Evolutionary conservation across 306 rosid genomes (phyloP), one percentile per base, ranked within the genome.

Genomic region (Pyrus betulifolia): DNA sequence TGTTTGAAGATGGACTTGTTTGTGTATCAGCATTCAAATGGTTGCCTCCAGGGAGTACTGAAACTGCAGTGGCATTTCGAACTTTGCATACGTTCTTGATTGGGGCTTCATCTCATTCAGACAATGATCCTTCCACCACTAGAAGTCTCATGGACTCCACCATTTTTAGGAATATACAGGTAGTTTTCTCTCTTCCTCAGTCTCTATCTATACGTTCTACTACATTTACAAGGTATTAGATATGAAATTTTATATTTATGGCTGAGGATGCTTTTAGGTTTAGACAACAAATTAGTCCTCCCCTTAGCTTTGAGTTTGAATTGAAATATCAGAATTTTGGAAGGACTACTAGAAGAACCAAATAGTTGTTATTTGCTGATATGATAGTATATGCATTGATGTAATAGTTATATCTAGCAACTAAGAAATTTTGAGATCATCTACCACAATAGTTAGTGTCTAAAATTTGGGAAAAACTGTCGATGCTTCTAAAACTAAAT

Each of bases 21-120:
- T 92, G 87, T 84, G 96, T 92, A 6, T 95, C 98, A 12, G 89
- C 93, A 72, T 92, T 87, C 89, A 92, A 95, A 85, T 95, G 97
- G 93, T 68, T 95, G 72, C 95, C 93, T 67, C 93, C 96, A 0
- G 82, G 79, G 80, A 95, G 97, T 83, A 83, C 96, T 0, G 98
- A 95, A 85, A 92, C 92, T 33, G 89, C 92, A 0, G 80, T 92
- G 58, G 96, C 89, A 1, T 90, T 92, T 76, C 97, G 97, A 3
- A 81, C 86, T 63, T 87, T 92, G 79, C 90, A 82, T 69, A 92
- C 85, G 84, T 92, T 95, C 86, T 81, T 95, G 78, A 89, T 95
- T 44, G 91, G 93, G 62, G 75, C 88, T 0, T 92, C 98, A 0
- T 85, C 95, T 84, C 97, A 95, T 86, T 83, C 81, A 30, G 86